Evolutionary conservation across 306 rosid genomes (phyloP), one percentile per base, ranked within the genome.

Genomic region (Leucaena leucocephala): DNA sequence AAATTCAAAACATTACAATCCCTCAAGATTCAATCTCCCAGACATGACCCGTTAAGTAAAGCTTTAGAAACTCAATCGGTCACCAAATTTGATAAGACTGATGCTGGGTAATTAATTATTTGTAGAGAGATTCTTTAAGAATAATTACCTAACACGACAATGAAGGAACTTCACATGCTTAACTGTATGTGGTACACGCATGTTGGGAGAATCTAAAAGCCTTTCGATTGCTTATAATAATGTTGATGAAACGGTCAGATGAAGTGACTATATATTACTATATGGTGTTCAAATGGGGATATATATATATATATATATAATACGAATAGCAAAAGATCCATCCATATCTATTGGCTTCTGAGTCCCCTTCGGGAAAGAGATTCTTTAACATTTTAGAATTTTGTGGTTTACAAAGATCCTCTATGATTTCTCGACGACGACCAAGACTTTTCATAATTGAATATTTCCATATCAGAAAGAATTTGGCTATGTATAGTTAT

Each of bases 151-250:
- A 34, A 45, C 40, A 2, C 15, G 27, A 27, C 1, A n/a, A 66
- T 50, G 64, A 61, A 79, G 71, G 39, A 75, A 75, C 44, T 79
- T 63, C 73, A 71, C 62, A 42, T 71, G 85, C 36, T 58, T n/a
- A 38, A 39, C 22, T 66, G 42, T 43, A 35, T 8, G 22, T 42
- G 33, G 16, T 16, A 4, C 33, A 21, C 12, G 19, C 62, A 33
- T 44, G 50, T 78, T 55, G 21, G 52, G 59, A 57, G 69, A 78
- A 78, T 54, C 55, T 27, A 55, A 48, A 40, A 69, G 44, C 68
- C 74, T 50, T 54, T 58, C 6, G 43, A 55, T 40, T 9, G 17
- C 8, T 40, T 4, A 38, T n/a, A 68, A 38, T 39, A 46, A 50
- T 50, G 27, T 27, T 27, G 27, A 27, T 27, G 27, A 27, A 27